phyloP scores from a whole-genome alignment of 805 yeast species.

The Ogataea henricii region DNA sequence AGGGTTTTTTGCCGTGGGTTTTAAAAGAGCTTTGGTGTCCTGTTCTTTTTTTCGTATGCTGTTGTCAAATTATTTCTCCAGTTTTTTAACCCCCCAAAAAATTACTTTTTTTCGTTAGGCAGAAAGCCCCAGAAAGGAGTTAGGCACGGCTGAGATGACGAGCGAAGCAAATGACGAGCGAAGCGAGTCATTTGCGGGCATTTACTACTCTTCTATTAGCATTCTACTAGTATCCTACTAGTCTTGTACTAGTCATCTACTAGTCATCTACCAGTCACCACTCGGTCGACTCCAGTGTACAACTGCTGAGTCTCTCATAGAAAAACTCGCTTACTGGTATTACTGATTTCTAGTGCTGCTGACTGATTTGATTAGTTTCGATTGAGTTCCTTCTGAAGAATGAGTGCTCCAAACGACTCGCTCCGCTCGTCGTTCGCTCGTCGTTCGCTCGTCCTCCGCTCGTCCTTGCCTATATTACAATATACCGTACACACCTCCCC shows the following conservation, averaged over 20 bases:
- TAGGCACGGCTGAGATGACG: neutral
- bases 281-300: no score
- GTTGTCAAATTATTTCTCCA: constrained; percentile 6
- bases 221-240: no score
- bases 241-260: no score
- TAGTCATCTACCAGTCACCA: neutral
- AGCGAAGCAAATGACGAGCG: neutral
- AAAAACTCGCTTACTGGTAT: no score
- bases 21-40: neutral
- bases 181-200: neutral
- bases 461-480: neutral
- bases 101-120: neutral
- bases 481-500: neutral
- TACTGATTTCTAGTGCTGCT: no score
- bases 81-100: constrained; percentile 1
- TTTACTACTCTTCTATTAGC: neutral
- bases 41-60: constrained; percentile 1
- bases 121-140: constrained; percentile 2
- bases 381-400: no score
- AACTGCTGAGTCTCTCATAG: no score
- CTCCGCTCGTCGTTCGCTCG: neutral
- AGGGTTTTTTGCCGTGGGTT: neutral
- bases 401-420: neutral
- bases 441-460: neutral
- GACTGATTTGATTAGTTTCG: no score